Evolutionary conservation across 1,284 basidiomycete genomes (phyloP).

Genomic region (Retiboletus flavoniger): DNA sequence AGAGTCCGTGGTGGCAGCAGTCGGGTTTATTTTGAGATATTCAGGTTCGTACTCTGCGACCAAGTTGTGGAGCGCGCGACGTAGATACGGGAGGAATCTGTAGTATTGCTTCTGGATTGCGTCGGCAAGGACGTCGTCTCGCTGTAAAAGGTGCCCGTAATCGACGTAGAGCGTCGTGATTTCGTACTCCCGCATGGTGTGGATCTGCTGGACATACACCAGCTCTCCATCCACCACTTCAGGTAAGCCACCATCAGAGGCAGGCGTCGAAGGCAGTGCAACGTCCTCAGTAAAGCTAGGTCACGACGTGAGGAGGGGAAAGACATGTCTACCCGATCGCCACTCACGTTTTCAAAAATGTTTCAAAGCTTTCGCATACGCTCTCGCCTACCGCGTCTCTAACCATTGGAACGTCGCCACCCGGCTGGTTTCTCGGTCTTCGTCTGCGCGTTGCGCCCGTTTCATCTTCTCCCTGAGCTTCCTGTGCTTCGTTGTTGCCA

Average conservation of each 20-base stretch:
- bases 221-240: conserved; percentile 62
- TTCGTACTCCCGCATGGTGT: conserved; percentile 90
- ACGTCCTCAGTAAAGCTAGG: conserved; percentile 81
- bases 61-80: conserved; percentile 86
- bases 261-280: conserved; percentile 71
- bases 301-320: conserved; percentile 1
- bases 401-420: conserved; percentile 77
- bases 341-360: conserved; percentile 85
- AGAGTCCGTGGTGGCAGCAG: conserved; percentile 72
- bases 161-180: conserved; percentile 96
- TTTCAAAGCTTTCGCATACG: conserved; percentile 86
- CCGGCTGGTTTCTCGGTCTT: conserved; percentile 49
- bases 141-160: conserved; percentile 85
- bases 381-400: conserved; percentile 92
- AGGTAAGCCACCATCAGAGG: conserved; percentile 59
- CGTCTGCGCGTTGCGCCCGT: conserved; percentile 41
- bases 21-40: conserved; percentile 91
- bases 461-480: conserved; percentile 42
- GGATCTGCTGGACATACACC: conserved; percentile 89
- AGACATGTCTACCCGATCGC: conserved; percentile 4
- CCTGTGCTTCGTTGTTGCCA: conserved; percentile 55
- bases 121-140: conserved; percentile 88
- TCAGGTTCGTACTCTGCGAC: conserved; percentile 87
- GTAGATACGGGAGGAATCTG: conserved; percentile 92
- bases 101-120: conserved; percentile 96